phyloP scores from a whole-genome alignment of 768 basidiomycete species.

The Boletus barrowsii region DNA sequence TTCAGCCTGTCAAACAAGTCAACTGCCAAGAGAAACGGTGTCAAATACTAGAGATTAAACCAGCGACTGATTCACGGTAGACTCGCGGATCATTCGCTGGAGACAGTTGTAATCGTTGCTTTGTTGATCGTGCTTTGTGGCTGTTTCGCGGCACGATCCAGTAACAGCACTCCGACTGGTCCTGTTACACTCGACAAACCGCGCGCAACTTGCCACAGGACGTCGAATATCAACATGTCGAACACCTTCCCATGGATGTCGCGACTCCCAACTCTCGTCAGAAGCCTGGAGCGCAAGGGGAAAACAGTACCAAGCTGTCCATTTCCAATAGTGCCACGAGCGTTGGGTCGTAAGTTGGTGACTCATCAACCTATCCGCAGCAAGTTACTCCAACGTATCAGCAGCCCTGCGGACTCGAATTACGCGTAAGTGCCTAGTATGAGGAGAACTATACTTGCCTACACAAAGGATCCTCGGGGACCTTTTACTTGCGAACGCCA shows the following conservation, averaged over 20 bases:
- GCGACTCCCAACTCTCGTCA: neutral
- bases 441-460: slow-evolving; percentile 9
- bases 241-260: neutral
- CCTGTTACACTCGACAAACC: too few relatives aligned
- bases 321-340: too few relatives aligned
- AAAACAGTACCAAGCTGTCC: neutral
- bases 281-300: too few relatives aligned
- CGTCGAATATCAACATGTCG: neutral
- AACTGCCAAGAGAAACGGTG: too few relatives aligned
- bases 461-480: neutral
- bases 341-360: neutral
- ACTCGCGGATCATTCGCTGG: neutral
- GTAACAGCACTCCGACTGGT: neutral
- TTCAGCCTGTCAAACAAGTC: too few relatives aligned
- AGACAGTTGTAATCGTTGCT: neutral
- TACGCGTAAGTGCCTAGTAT: neutral
- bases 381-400: neutral
- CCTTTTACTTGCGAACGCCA: neutral
- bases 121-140: neutral
- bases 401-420: neutral
- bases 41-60: too few relatives aligned
- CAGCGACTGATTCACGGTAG: too few relatives aligned
- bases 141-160: neutral
- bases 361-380: neutral
- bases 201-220: neutral